Evolutionary conservation across 2,329 filamentous ascomycete genomes (phyloP).

Genomic region (Pseudogymnoascus sp.): DNA sequence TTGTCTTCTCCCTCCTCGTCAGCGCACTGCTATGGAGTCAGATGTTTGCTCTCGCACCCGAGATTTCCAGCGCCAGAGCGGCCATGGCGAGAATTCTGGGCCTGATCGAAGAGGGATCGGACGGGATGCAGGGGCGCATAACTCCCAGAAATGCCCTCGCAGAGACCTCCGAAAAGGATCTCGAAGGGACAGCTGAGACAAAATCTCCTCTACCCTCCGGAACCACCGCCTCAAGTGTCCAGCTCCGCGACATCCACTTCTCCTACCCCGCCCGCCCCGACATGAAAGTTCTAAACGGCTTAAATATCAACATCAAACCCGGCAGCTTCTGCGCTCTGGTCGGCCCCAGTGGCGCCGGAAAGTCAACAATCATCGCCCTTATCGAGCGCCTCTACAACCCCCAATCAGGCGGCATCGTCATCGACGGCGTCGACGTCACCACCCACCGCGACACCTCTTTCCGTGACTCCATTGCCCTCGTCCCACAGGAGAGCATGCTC

Average conservation of each 20-base stretch:
- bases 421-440: slow-evolving; percentile 34
- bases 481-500: slow-evolving; percentile 50
- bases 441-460: slow-evolving; percentile 36
- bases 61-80: slow-evolving; percentile 56
- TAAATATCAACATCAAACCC: slow-evolving; percentile 48
- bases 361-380: slow-evolving; percentile 55
- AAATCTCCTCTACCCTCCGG: slow-evolving; percentile 9
- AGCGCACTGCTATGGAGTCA: slow-evolving; percentile 66
- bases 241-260: slow-evolving; percentile 53
- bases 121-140: slow-evolving; percentile 18
- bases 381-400: slow-evolving; percentile 44
- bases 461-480: slow-evolving; percentile 45
- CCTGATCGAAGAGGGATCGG: slow-evolving; percentile 39
- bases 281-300: slow-evolving; percentile 45
- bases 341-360: slow-evolving; percentile 58
- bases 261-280: slow-evolving; percentile 57
- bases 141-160: background rate
- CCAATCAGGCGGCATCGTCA: slow-evolving; percentile 15
- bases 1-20: slow-evolving; percentile 62
- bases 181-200: slow-evolving; percentile 32
- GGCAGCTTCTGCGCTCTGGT: slow-evolving; percentile 58
- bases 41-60: slow-evolving; percentile 66
- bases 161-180: slow-evolving; percentile 24
- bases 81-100: slow-evolving; percentile 51
- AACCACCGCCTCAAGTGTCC: slow-evolving; percentile 37